phyloP scores from a whole-genome alignment of 768 basidiomycete species.

The Leccinum boreale region DNA sequence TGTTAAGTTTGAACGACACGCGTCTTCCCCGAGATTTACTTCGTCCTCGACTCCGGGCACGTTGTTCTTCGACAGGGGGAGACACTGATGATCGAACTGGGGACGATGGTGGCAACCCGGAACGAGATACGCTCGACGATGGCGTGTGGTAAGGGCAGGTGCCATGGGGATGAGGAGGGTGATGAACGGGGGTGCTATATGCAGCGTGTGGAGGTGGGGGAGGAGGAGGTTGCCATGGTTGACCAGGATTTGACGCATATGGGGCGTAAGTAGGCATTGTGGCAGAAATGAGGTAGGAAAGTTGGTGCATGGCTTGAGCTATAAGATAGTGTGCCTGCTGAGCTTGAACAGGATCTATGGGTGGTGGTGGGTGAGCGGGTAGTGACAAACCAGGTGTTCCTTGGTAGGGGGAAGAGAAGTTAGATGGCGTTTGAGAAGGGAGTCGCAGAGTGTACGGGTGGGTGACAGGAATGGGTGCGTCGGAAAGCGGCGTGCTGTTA shows the following conservation, averaged over 20 bases:
- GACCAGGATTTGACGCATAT: constrained; percentile 18
- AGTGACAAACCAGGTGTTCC: constrained; percentile 18
- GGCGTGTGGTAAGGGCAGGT: constrained; percentile 17
- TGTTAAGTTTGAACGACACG: constrained; percentile 53
- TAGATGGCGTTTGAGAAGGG: constrained; percentile 14
- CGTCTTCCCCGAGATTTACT: constrained; percentile 53
- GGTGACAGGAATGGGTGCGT: constrained; percentile 19
- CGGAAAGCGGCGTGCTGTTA: constrained; percentile 7
- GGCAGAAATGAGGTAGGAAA: constrained; percentile 37
- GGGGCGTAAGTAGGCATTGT: constrained; percentile 25
- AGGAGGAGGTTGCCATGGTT: constrained; percentile 19
- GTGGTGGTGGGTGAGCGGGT: constrained; percentile 27
- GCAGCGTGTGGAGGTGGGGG: constrained; percentile 1
- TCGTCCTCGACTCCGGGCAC: constrained; percentile 39
- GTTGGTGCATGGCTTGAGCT: constrained; percentile 39
- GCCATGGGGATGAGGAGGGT: constrained; percentile 16
- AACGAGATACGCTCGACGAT: constrained; percentile 44
- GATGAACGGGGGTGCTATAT: constrained; percentile 10
- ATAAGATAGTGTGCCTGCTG: constrained; percentile 38
- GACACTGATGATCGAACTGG: constrained; percentile 41
- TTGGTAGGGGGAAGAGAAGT: constrained; percentile 17
- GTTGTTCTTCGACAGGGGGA: constrained; percentile 30
- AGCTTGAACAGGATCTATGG: constrained; percentile 28
- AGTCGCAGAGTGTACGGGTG: constrained; percentile 19
- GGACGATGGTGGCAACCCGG: constrained; percentile 52